Conservation (phyloP, 257 asterid species). For the Solanum acaule region DNA sequence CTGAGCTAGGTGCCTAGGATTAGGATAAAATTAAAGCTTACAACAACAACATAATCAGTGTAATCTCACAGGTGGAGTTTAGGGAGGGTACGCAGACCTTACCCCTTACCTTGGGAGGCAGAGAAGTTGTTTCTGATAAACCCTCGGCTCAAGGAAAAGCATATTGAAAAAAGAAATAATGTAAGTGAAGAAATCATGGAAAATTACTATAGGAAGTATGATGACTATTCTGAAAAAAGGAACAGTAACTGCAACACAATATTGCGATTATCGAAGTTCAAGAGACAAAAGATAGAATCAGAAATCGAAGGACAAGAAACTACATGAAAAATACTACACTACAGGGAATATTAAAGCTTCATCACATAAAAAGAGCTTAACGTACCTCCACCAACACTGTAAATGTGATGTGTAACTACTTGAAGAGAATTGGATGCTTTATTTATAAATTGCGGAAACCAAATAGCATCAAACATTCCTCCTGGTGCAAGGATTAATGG, state of each 20-base stretch:
- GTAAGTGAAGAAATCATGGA: neutral
- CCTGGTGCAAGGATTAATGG: conserved; percentile 84
- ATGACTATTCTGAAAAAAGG: neutral
- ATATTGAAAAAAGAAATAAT: neutral
- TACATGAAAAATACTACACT: neutral
- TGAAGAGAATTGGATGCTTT: conserved; percentile 44
- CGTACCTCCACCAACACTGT: conserved; percentile 89
- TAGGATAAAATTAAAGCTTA: neutral
- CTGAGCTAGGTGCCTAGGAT: neutral
- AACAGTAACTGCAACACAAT: neutral
- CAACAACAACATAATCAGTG: neutral
- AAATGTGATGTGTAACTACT: conserved; percentile 76
- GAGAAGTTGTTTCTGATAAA: neutral
- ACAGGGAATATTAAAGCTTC: neutral
- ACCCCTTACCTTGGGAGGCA: neutral
- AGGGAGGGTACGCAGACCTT: neutral
- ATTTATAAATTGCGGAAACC: conserved; percentile 45
- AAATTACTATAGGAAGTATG: neutral
- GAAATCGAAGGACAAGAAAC: neutral
- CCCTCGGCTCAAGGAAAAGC: neutral
- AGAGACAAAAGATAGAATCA: neutral
- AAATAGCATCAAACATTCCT: conserved; percentile 53
- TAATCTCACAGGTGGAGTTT: neutral
- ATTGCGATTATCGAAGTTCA: neutral
- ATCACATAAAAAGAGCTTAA: neutral